Percentiles rank a stretch among this genome's conserved stretches.
These are phyloP conservation scores for Malassezia obtusa DNA, from an alignment of 1,284 basidiomycete genomes.

Conservation along the genomic window DNA sequence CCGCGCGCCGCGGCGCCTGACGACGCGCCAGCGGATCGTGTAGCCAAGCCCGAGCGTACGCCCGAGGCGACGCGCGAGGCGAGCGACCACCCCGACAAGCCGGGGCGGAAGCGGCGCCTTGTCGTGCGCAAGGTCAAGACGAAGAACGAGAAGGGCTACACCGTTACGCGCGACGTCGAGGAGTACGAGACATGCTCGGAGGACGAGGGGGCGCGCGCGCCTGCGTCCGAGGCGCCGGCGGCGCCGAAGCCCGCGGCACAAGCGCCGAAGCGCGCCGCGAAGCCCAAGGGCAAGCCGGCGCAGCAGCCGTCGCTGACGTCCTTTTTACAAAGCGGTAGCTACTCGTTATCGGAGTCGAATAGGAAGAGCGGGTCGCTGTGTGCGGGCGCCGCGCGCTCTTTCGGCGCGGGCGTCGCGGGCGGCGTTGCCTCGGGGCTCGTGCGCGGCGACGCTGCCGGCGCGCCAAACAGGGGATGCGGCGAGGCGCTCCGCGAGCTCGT, in stretches of 20 bases:
- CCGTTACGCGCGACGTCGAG: slow-evolving; percentile 24
- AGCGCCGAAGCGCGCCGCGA: background rate
- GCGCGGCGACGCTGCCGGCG: background rate
- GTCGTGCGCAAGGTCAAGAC: slow-evolving; percentile 29
- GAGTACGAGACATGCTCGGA: slow-evolving; percentile 38
- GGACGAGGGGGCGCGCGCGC: slow-evolving; percentile 15
- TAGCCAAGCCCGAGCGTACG: slow-evolving; percentile 9
- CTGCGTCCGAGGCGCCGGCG: background rate
- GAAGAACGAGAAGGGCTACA: slow-evolving; percentile 41
- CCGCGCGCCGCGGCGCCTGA: background rate
- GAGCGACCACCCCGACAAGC: background rate
- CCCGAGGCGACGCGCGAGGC: background rate
- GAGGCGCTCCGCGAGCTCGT: slow-evolving; percentile 1
- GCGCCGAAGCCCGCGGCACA: background rate
- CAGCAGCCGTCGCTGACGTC: slow-evolving; percentile 10
- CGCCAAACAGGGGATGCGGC: background rate
- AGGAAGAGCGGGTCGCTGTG: background rate
- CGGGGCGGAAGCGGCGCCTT: slow-evolving; percentile 21
- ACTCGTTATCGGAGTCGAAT: slow-evolving; percentile 2
- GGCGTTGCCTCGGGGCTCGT: background rate
- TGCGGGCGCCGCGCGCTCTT: background rate
- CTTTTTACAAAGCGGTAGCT: slow-evolving; percentile 13
- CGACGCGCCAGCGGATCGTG: background rate
- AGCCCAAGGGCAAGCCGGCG: background rate
- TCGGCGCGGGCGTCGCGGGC: background rate